Conservation (phyloP, 2,329 filamentous ascomycete genomes). For the Apiospora marii region DNA sequence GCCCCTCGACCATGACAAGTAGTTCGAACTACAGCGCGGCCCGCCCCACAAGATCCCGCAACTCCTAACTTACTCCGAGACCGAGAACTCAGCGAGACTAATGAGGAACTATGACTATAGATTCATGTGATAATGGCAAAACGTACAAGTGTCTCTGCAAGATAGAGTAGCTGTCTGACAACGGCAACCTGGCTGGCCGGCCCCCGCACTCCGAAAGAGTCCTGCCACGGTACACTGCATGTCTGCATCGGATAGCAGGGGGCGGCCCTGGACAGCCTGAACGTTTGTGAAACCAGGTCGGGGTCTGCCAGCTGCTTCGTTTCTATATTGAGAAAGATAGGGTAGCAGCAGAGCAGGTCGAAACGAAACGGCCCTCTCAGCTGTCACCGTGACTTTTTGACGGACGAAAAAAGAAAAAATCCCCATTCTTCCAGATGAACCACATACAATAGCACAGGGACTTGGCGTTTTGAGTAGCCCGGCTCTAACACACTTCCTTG, state of each 20-base stretch:
- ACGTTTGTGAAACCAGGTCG: slow-evolving; percentile 4
- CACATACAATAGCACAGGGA: background rate
- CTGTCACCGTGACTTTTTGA: too few relatives aligned
- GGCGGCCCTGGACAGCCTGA: background rate
- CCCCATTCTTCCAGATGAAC: slow-evolving; percentile 11
- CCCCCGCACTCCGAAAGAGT: background rate
- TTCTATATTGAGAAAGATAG: slow-evolving; percentile 11
- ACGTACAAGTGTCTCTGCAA: background rate
- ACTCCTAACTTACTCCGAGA: background rate
- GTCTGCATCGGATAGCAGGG: slow-evolving; percentile 6
- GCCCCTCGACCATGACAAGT: background rate
- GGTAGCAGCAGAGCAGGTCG: background rate
- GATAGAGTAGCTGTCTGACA: background rate
- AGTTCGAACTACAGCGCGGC: slow-evolving; percentile 6
- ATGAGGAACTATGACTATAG: background rate
- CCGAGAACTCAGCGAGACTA: background rate
- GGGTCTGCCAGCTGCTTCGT: background rate
- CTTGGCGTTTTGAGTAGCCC: slow-evolving; percentile 3
- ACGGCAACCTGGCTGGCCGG: background rate
- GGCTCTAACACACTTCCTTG: background rate
- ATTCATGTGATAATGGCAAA: slow-evolving; percentile 16
- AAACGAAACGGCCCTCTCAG: slow-evolving; percentile 14
- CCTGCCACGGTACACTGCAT: background rate
- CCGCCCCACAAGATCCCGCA: slow-evolving; percentile 16
- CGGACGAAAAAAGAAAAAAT: background rate